These are phyloP conservation scores for Zea luxurians DNA, from an alignment of 176 grass and related monocot genomes.

Conservation along the genomic window DNA sequence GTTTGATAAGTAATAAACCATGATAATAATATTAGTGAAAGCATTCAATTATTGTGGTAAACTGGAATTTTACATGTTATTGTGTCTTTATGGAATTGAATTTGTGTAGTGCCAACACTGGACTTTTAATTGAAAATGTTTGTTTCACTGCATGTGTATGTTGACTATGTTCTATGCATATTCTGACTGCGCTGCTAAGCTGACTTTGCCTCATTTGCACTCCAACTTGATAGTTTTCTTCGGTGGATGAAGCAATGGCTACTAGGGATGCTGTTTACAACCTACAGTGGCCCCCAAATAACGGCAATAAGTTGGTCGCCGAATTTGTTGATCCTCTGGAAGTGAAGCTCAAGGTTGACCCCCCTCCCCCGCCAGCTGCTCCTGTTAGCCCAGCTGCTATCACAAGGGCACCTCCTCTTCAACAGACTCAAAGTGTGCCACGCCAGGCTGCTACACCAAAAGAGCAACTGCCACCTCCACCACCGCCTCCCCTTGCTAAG, in stretches of 20 bases:
- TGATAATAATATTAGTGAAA: background rate
- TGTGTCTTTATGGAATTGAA: constrained; percentile 10
- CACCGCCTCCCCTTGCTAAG: constrained; percentile 31
- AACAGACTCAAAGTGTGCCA: constrained; percentile 46
- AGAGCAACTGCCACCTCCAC: constrained; percentile 65
- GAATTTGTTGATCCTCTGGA: constrained; percentile 96
- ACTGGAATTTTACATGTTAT: background rate
- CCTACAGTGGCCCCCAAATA: constrained; percentile 92
- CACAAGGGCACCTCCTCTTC: constrained; percentile 38
- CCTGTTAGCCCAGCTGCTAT: constrained; percentile 50
- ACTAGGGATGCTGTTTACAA: constrained; percentile 88
- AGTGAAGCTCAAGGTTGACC: constrained; percentile 66
- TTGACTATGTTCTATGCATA: background rate
- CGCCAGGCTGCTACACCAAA: constrained; percentile 43
- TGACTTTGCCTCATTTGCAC: constrained; percentile 11
- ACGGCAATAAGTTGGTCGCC: constrained; percentile 79
- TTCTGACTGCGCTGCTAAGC: constrained; percentile 8
- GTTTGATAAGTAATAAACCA: background rate
- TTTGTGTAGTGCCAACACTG: background rate
- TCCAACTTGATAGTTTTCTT: constrained; percentile 59
- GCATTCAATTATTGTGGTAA: background rate
- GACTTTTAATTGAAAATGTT: background rate
- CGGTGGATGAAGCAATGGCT: constrained; percentile 81
- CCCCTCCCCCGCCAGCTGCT: constrained; percentile 40
- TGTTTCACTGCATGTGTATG: background rate